These are phyloP conservation scores for Pleoardoris graminearum DNA, from an alignment of 2,329 filamentous ascomycete species.

Conservation along the genomic window DNA sequence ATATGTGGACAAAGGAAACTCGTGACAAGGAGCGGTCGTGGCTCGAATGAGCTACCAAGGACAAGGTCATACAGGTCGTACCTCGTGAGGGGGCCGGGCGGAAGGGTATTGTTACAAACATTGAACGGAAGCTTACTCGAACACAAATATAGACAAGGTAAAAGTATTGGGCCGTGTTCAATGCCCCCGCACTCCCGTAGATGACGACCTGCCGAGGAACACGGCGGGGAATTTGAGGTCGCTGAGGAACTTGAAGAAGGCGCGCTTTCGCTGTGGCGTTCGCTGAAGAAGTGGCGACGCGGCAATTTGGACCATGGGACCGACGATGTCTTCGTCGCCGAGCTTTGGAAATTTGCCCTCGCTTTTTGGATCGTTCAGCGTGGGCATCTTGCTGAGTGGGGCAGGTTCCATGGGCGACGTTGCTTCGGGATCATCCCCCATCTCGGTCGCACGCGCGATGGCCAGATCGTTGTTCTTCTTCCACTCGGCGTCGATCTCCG, in stretches of 20 bases:
- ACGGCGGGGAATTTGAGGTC: conserved; percentile 43
- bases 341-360: conserved; percentile 85
- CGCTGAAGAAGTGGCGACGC: conserved; percentile 45
- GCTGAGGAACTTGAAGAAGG: conserved; percentile 45
- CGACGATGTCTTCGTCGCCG: conserved; percentile 90
- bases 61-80: conserved; percentile 45
- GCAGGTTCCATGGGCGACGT: conserved; percentile 53
- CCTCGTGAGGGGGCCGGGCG: conserved; percentile 37
- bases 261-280: conserved; percentile 42
- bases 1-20: conserved; percentile 39
- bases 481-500: conserved; percentile 76
- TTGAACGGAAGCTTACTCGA: conserved; percentile 31
- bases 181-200: conserved; percentile 31
- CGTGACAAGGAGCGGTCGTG: conserved; percentile 41
- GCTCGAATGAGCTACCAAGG: conserved; percentile 31
- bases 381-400: conserved; percentile 67
- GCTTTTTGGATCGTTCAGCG: conserved; percentile 66
- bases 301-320: conserved; percentile 72
- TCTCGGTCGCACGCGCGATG: conserved; percentile 49
- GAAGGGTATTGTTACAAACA: conserved; percentile 39
- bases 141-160: conserved; percentile 37
- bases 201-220: conserved; percentile 37
- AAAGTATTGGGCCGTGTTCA: conserved; percentile 19
- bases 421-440: conserved; percentile 38
- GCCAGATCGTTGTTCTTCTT: conserved; percentile 69